Base-by-base conservation (phyloP, 352 stramenopile species). In the Elongisporangium anandrum region DNA sequence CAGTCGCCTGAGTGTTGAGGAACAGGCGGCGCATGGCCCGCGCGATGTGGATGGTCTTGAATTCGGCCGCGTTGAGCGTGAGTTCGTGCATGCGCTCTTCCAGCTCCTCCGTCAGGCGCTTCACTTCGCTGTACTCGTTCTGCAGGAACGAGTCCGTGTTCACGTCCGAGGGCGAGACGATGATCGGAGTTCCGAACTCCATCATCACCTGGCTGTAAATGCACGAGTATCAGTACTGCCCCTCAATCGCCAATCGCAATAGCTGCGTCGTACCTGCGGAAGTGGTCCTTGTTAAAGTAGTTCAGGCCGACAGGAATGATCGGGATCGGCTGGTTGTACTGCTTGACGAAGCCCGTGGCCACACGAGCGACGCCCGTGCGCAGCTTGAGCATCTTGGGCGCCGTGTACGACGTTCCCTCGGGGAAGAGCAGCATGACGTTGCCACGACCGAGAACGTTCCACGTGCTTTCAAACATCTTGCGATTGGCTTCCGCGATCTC, bases 211-310 rank as follows among this genome's bases (percentile, higher is more conserved):
- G 75, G 57, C 79, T 86, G 47, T 5, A 20, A 16, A 17, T 2
- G 17, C 6, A 57, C 16, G 19, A 7, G 49, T 9, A 53, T 45
- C 24, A 22, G 26, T 15, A 57, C 19, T 12, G 17, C 1, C 10
- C 10, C 10, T 16, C 2, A 50, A n/a, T 7, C 8, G 1, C 12
- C 2, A 12, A 10, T 15, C n/a, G 2, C 26, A 41, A 52, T 52
- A 9, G 10, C 13, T 41, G 17, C 24, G 7, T 52, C 52, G 17
- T 62, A 73, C 63, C 66, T 82, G 47, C 82, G 74, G 59, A 92
- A 92, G 54, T 80, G 81, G 49, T 89, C 76, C 64, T 92, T 92
- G 64, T 89, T 92, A 66, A 92, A 92, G 66, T 92, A 92, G 55
- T 79, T 92, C 48, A 92, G 68, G 2, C 82, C 82, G 1, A 92